Conservation (phyloP, 495 filamentous ascomycete genomes). For the Cercophora samala region DNA sequence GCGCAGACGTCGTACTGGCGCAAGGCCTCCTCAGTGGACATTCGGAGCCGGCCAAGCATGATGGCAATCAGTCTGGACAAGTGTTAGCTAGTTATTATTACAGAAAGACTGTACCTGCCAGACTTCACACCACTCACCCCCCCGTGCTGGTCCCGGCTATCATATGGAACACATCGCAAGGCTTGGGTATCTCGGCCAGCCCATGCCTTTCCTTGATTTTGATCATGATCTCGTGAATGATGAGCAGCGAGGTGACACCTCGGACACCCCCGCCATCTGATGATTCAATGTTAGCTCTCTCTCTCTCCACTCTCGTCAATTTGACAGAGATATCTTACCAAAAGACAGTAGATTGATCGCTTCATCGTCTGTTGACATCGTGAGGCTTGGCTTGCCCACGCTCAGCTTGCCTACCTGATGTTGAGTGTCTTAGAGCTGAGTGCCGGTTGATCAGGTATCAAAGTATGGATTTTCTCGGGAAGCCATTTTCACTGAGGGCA, state of each 20-base stretch:
- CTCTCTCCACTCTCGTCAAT: neutral
- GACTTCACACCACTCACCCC: conserved; percentile 25
- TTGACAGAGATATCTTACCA: conserved; percentile 12
- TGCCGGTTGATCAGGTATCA: too few relatives aligned
- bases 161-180: conserved; percentile 40
- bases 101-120: neutral
- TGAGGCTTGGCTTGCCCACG: neutral
- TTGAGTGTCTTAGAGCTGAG: neutral
- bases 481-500: neutral
- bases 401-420: too few relatives aligned
- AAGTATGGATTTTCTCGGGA: neutral
- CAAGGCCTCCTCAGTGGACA: conserved; percentile 35
- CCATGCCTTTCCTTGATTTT: conserved; percentile 21
- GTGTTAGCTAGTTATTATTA: conserved; percentile 1
- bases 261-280: conserved; percentile 41
- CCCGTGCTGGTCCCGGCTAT: conserved; percentile 43
- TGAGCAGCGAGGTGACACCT: conserved; percentile 36
- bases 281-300: neutral
- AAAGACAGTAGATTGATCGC: conserved; percentile 23
- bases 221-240: conserved; percentile 36
- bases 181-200: conserved; percentile 27
- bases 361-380: conserved; percentile 3
- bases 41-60: conserved; percentile 36
- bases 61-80: conserved; percentile 33
- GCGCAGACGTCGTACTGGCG: conserved; percentile 28